Evolutionary conservation across 345 rosid genomes (phyloP), one percentile per base, ranked within the genome.

Genomic region (Eucalyptus cloeziana): DNA sequence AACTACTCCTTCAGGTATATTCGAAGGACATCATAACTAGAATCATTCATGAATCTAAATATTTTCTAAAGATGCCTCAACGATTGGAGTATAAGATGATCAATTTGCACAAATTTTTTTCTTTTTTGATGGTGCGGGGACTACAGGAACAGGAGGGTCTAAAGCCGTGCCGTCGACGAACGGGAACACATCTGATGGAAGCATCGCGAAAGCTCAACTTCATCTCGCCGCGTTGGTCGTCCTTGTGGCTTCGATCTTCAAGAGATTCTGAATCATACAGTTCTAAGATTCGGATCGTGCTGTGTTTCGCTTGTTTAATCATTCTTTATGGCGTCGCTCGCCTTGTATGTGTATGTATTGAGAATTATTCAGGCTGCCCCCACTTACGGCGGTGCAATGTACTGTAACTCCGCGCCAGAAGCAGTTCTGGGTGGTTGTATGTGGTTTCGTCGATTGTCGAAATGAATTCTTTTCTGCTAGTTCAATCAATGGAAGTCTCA

Each of bases 1-100:
- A 25, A 91, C 93, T 64, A 40, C 88, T 62, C 89, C 92, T 52
- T 88, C 92, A 50, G 91, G 92, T 92, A 87, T 43, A 49, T 22
- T 43, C 21, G 19, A 30, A 69, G 50, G 47, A 15, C 33, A 37
- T 87, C 14, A 30, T 10, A 10, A 19, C 25, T 15, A 10, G 60
- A 86, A 40, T 40, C 30, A 40, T 76, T 71, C 27, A 19, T 5
- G 83, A 37, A 37, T 40, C 47, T 22, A 76, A 76, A 76, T 22
- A 1, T 76, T 2, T 76, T 76, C 85, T 3, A 22, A 76, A 76
- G 27, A 22, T 6, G 85, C 47, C 85, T 40, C 45, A 76, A 40
- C 47, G 27, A 21, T 40, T 21, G 30, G 45, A 40, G 15, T 11
- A 21, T 76, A 40, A 76, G 27, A 76, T 40, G 27, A 76, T 76